Percentiles rank a stretch among this genome's conserved stretches.
Evolutionary conservation across 306 rosid species (phyloP).

Genomic region (Prinsepia uniflora): DNA sequence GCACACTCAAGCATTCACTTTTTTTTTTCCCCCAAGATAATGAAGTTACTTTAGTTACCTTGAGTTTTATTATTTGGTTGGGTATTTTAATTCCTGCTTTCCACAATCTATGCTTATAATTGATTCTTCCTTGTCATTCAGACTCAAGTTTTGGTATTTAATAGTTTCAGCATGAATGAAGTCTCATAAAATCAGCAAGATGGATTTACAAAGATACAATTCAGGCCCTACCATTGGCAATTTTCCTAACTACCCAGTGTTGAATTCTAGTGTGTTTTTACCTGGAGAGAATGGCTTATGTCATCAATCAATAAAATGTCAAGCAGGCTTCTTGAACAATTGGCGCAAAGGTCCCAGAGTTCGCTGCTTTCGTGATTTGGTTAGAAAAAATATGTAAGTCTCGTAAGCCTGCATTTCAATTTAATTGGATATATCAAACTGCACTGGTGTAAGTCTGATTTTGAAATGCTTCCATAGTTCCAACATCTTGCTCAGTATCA

Average conservation of each 20-base stretch:
- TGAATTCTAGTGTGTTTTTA: constrained; percentile 2
- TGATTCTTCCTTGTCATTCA: background rate
- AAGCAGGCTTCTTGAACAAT: constrained; percentile 11
- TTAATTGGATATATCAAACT: background rate
- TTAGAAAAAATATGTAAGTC: constrained; percentile 34
- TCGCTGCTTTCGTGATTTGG: background rate
- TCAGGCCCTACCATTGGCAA: background rate
- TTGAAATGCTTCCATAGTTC: constrained; percentile 19
- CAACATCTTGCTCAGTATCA: background rate
- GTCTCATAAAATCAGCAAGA: constrained; percentile 7
- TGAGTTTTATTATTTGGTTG: background rate
- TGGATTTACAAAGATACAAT: constrained; percentile 9
- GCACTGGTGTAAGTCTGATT: constrained; percentile 10
- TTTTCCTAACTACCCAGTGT: background rate
- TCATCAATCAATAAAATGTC: background rate
- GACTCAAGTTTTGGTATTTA: background rate
- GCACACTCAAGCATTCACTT: background rate
- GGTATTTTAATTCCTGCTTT: background rate
- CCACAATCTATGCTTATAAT: background rate
- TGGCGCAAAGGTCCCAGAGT: constrained; percentile 30
- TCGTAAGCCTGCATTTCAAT: background rate
- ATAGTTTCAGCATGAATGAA: constrained; percentile 18
- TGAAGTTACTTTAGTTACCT: background rate
- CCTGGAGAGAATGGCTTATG: constrained; percentile 15
- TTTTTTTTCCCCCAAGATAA: background rate